Evolutionary conservation across 345 rosid genomes (phyloP), one percentile per base, ranked within the genome.

Genomic region (Brassica nigra): DNA sequence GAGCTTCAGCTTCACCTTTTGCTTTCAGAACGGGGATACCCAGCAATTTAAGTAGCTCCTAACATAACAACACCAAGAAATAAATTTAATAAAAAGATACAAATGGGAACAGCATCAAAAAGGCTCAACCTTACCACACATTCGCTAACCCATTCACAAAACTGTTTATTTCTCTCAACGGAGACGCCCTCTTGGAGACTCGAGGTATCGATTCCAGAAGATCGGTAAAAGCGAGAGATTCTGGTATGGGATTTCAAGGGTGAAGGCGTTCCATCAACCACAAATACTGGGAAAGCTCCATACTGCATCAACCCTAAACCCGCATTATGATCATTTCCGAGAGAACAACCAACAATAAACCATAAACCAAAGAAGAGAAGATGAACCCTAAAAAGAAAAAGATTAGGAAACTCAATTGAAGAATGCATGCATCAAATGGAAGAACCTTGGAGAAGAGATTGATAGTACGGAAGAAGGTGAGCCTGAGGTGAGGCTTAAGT

Each of bases 1-100:
- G 83, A 16, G 94, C 99, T 83, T 95, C 98, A 81, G 98, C 99
- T 85, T 95, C 99, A 33, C 96, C 95, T 28, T 83, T 86, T 6
- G 97, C 96, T 78, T 82, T 83, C 9, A 93, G 36, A 76, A 93
- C 91, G 3, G 97, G 99, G 84, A 95, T 90, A 71, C 98, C 96
- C n/a, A 95, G 84, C 30, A 95, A 81, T 75, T 90, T 80, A 65
- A 95, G 90, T 79, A 93, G 79, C 74, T 89, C 98, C 99, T 95
- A 76, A 64, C 57, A 82, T 27, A 15, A 7, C 30, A 15, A 7
- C 30, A 62, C 55, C 28, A 33, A 30, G 1, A 14, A 49, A 4
- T 1, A 0, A 47, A 12, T 12, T 30, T 16, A 28, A 80, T 7
- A 68, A 52, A 28, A 29, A 31, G 6, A 9, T 47, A 44, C 9